Base-by-base conservation (phyloP, 345 rosid genomes). In the Cochlearia excelsa region DNA sequence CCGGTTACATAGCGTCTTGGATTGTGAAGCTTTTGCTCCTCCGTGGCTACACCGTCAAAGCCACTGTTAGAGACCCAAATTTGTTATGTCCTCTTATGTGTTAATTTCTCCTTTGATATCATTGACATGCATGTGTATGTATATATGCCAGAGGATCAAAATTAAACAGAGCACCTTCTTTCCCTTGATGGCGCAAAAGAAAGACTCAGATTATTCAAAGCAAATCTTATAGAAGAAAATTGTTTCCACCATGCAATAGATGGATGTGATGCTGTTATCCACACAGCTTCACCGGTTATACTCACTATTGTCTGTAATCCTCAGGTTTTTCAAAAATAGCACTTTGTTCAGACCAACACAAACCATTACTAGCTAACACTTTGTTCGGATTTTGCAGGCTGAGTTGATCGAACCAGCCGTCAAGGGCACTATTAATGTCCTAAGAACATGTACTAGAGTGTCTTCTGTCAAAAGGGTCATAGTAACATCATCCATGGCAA, bases 221-320 rank as follows among this genome's bases (percentile, higher is more conserved):
- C 71, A 58, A 52, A 54, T 28, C 60, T 71, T 9, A 6, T 38
- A 38, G 42, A 38, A 33, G 35, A 33, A 33, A 5, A 5, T 33
- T 33, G 4, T 37, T 37, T 37, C 7, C 7, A 6, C 2, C 54
- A 60, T 11, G 69, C 73, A 0, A 57, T 79, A 35, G 63, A 54
- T 38, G 86, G 83, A 58, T 81, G 83, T 39, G 66, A 61, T 6
- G 81, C 78, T 41, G 83, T 81, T 38, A 72, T 81, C 59, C 86
- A 79, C 63, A 54, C 78, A 0, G 91, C 85, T 1, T 61, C 84
- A 26, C 91, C 59, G 40, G 70, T 79, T 27, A 9, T 44, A 6
- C 1, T 76, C 31, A 41, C 72, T 16, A 16, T 16, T 65, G 43
- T 66, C 35, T 31, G 70, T 54, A 47, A 68, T 7, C 70, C 72